Evolutionary conservation across 805 yeast genomes (phyloP), one percentile per base, ranked within the genome.

Genomic region (Hermanozyma aechmeae): DNA sequence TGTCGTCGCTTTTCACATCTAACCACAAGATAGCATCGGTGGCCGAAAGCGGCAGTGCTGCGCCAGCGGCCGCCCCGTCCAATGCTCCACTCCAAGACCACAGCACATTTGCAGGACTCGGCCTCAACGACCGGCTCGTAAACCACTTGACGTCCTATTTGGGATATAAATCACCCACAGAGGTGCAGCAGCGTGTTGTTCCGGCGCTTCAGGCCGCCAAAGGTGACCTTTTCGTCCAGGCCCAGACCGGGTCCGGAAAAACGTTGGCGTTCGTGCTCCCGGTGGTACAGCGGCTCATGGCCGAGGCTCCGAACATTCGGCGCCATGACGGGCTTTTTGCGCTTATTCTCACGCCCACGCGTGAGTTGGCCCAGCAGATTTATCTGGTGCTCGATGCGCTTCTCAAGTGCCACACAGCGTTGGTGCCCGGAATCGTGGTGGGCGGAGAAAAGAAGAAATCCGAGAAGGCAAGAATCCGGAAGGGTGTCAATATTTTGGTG

Each of bases 221-320:
- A 13, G 55, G 62, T 18, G 98, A 92, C 54, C 58, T 86, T 32
- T 81, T 92, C 41, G 81, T 92, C 26, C 93, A 86, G 48, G 96
- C 99, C 0, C 96, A 93, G 56, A 92, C 99, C 0, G 99, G 99
- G 30, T 87, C 97, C 0, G 99, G 99, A 54, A 92, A 92, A 54
- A 92, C 99, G 0, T 56, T 92, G 32, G 78, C 97, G 0, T 93
- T 82, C 50, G 61, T 79, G 3, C 58, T 93, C 22, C 99, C 98
- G 1, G 77, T 93, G 13, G 53, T 89, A 38, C 76, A 82, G 39
- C 69, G 74, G 34, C 62, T 92, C 24, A 72, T 85, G 73, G 55
- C 64, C 16, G 73, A 73, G 43, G 10, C 20, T 10, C 31, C 45
- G 12, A 37, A 40, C 13, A 5, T 23, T 11, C 51, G 52, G 24